Evolutionary conservation across 2,329 filamentous ascomycete genomes (phyloP).

Genomic region (Pyrenochaeta sp.): DNA sequence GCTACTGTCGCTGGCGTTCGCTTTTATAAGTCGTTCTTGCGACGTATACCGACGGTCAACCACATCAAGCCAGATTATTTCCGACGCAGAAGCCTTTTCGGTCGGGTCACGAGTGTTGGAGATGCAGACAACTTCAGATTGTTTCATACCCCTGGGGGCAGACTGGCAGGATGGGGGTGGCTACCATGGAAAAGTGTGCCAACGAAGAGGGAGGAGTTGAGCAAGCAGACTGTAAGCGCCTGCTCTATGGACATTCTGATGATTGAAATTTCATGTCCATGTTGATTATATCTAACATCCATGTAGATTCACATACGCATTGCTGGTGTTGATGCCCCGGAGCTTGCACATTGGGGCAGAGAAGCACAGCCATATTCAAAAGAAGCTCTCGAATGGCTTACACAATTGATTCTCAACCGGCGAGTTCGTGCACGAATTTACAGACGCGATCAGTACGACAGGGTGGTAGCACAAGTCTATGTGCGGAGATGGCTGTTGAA

Average conservation of each 20-base stretch:
- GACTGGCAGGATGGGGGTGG: constrained; percentile 91
- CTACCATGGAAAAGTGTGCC: constrained; percentile 75
- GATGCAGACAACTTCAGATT: constrained; percentile 96
- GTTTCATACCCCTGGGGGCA: constrained; percentile 93
- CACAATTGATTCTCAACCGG: constrained; percentile 71
- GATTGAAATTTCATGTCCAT: background rate
- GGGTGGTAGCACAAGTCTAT: constrained; percentile 85
- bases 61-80: constrained; percentile 80
- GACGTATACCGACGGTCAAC: constrained; percentile 79
- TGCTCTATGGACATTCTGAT: no score
- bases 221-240: constrained; percentile 74
- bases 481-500: constrained; percentile 72
- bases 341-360: constrained; percentile 89
- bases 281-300: constrained; percentile 16
- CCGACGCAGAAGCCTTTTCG: constrained; percentile 77
- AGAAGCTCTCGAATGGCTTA: constrained; percentile 86
- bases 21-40: constrained; percentile 75
- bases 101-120: constrained; percentile 89
- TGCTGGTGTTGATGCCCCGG: constrained; percentile 91
- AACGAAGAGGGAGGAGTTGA: constrained; percentile 70
- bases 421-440: constrained; percentile 85
- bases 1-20: constrained; percentile 63
- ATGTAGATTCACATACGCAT: constrained; percentile 83
- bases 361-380: constrained; percentile 83
- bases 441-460: constrained; percentile 88